Base-by-base conservation (phyloP, 2,329 filamentous ascomycete species). In the Colletotrichum theobromicola region DNA sequence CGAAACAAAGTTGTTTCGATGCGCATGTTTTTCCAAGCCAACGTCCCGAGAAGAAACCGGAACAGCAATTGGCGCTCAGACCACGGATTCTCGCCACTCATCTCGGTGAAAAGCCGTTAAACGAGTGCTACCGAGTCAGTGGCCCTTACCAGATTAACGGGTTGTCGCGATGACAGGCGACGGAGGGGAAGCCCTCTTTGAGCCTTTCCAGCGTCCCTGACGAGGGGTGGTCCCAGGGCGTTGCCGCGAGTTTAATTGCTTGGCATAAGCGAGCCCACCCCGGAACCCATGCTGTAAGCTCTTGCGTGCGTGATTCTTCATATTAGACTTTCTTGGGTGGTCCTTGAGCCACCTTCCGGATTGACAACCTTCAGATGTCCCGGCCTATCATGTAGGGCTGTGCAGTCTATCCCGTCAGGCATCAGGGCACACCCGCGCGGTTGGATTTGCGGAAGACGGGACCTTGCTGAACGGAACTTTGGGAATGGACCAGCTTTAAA, bases 1-100 rank as follows among this genome's bases (percentile, higher is more conserved):
- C 70, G 64, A 72, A 72, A 69, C 64, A 53, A 69, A 42, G 55
- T 30, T 26, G 64, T 35, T 62, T 68, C 26, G 46, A 37, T 67
- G 37, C 37, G 70, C 32, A 28, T 12, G n/a, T 53, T 32, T 24
- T 9, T 21, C 21, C 32, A 16, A 42, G n/a, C 21, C 34, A 7
- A 26, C 24, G 4, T 26, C 0, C n/a, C 53, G 50, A 67, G 24
- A 67, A 67, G 30, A 26, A 68, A 7, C 30, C 32, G 55, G 53
- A 55, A 61, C 34, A 42, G 8, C 32, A 21, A 7, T 10, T 35
- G 18, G 50, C 24, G 64, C 30, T 37, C 70, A 68, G 55, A 55
- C 30, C 42, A 37, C 18, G 32, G 15, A 34, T n/a, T 13, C 32
- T 68, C 57, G 64, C 42, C 64, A 63, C 65, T 68, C 30, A 62